Evolutionary conservation across 2,329 filamentous ascomycete species (phyloP).

Genomic region (Delphinella strobiligena): DNA sequence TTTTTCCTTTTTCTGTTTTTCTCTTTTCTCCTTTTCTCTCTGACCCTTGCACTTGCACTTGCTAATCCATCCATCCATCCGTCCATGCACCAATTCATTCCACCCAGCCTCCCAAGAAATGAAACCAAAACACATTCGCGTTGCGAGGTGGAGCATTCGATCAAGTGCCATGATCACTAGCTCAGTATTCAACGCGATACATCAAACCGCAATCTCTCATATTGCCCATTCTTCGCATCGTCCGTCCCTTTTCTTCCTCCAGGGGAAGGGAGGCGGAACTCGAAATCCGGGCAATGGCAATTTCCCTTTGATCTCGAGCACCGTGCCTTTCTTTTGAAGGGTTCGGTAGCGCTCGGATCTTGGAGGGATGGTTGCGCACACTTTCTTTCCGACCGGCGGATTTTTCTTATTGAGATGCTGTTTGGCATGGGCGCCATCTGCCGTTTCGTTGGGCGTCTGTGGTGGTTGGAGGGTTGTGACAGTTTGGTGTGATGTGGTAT

Average conservation of each 20-base stretch:
- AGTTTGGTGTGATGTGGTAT: too few relatives aligned
- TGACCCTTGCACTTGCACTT: conserved; percentile 5
- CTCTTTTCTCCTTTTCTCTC: conserved; percentile 1
- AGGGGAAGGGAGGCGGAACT: background rate
- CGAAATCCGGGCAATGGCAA: too few relatives aligned
- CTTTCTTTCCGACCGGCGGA: too few relatives aligned
- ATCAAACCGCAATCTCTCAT: conserved; percentile 26
- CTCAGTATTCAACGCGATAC: conserved; percentile 43
- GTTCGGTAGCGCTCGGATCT: too few relatives aligned
- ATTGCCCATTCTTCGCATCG: too few relatives aligned
- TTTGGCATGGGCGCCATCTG: too few relatives aligned
- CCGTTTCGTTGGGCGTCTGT: too few relatives aligned
- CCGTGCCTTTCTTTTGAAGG: too few relatives aligned
- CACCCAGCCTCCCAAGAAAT: background rate
- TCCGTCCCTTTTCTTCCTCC: background rate
- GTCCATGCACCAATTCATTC: background rate
- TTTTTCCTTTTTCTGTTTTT: background rate
- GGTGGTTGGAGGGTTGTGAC: too few relatives aligned
- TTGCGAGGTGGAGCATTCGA: conserved; percentile 40
- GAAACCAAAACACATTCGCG: conserved; percentile 23
- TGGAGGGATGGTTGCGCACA: too few relatives aligned
- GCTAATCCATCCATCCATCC: conserved; percentile 1
- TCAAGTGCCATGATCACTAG: conserved; percentile 39
- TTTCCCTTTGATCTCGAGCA: too few relatives aligned
- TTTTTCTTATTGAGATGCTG: too few relatives aligned